Percentiles rank a stretch among this genome's conserved stretches.
phyloP scores from a whole-genome alignment of 192 early-diverging fungal genomes.

The Entomortierella beljakovae region DNA sequence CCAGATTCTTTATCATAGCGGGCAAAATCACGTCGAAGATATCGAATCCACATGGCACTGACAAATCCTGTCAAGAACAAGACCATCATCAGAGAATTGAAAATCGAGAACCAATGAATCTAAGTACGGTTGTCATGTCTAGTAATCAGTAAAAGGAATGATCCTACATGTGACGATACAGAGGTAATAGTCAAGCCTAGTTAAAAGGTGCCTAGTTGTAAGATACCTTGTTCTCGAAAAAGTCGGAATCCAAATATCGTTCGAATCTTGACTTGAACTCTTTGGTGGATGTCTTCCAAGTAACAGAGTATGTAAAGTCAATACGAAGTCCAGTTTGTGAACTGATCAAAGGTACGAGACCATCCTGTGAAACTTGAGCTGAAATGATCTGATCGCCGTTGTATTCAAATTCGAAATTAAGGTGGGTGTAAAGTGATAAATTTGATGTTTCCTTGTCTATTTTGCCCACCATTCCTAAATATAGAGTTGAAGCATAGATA shows the following conservation, averaged over 20 bases:
- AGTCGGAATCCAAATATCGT: constrained; percentile 74
- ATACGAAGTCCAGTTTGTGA: constrained; percentile 45
- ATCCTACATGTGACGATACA: too few species aligned
- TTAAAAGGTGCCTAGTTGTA: too few species aligned
- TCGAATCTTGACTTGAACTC: constrained; percentile 74
- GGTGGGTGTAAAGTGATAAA: constrained; percentile 73
- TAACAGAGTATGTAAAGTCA: constrained; percentile 80
- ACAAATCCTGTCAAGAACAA: constrained; percentile 81
- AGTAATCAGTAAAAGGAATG: neutral
- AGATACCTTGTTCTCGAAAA: constrained; percentile 84
- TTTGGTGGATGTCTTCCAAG: constrained; percentile 64
- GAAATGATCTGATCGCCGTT: constrained; percentile 72
- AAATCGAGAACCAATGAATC: constrained; percentile 88
- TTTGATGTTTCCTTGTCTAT: constrained; percentile 34
- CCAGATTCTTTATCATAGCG: constrained; percentile 80
- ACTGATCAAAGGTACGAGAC: constrained; percentile 46
- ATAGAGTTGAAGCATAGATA: neutral
- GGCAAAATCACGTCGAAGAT: constrained; percentile 78
- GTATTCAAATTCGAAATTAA: constrained; percentile 69
- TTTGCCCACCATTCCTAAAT: constrained; percentile 58
- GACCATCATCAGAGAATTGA: constrained; percentile 88
- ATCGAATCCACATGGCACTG: constrained; percentile 77
- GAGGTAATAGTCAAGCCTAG: too few species aligned
- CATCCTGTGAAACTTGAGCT: constrained; percentile 54
- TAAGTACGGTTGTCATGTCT: constrained; percentile 20